phyloP scores from a whole-genome alignment of 2,329 filamentous ascomycete genomes.

The Capronia epimyces region DNA sequence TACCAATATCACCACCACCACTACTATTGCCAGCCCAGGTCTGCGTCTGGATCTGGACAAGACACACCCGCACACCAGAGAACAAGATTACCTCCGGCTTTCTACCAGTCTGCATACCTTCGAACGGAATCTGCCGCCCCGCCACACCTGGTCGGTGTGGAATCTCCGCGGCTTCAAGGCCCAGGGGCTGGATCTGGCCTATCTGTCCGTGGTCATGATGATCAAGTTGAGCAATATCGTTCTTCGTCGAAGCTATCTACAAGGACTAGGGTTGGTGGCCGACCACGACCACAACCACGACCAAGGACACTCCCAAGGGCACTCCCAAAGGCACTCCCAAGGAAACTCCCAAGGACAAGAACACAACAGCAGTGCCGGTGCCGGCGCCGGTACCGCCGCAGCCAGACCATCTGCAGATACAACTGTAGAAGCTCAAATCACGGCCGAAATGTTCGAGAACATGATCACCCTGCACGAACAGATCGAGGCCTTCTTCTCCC shows the following conservation, averaged over 20 bases:
- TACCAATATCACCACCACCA: too few relatives aligned
- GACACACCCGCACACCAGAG: neutral
- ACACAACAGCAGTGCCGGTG: neutral
- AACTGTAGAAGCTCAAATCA: slow-evolving; percentile 31
- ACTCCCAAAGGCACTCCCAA: too few relatives aligned
- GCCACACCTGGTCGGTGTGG: slow-evolving; percentile 36
- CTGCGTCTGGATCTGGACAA: neutral
- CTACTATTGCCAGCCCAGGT: too few relatives aligned
- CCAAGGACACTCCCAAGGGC: slow-evolving; percentile 27
- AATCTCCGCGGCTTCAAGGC: slow-evolving; percentile 37
- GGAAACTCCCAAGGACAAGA: neutral
- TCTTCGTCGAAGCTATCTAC: slow-evolving; percentile 34
- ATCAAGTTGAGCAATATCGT: slow-evolving; percentile 38
- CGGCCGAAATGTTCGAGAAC: slow-evolving; percentile 36
- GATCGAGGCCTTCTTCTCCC: slow-evolving; percentile 34
- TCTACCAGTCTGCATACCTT: neutral
- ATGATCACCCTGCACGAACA: slow-evolving; percentile 36
- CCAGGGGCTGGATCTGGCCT: slow-evolving; percentile 36
- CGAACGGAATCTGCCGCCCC: slow-evolving; percentile 32
- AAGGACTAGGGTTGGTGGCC: slow-evolving; percentile 12
- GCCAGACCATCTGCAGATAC: neutral
- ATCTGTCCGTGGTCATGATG: slow-evolving; percentile 36
- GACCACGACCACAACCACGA: neutral
- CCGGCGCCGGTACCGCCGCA: neutral
- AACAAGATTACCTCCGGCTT: neutral